Evolutionary conservation across 371 early-diverging fungal species (phyloP).

Genomic region (Syncephalis plumigaleata): DNA sequence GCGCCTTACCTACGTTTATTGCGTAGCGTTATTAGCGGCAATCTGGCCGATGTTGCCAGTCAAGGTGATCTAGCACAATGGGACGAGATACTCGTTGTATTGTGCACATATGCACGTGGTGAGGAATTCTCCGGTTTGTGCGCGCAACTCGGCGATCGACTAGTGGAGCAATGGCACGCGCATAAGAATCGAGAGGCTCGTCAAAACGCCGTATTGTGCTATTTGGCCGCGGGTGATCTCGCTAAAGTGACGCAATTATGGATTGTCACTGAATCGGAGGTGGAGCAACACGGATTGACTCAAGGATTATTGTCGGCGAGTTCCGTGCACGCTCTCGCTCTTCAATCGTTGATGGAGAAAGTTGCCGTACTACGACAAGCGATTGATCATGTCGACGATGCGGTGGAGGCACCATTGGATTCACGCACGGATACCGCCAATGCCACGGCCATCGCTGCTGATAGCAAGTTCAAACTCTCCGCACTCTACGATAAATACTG

Average conservation of each 20-base stretch:
- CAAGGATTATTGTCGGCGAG: slow-evolving; percentile 1
- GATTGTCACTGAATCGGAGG: slow-evolving; percentile 27
- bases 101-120: slow-evolving; percentile 79
- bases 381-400: slow-evolving; percentile 56
- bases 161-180: slow-evolving; percentile 27
- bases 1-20: slow-evolving; percentile 68
- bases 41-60: slow-evolving; percentile 63
- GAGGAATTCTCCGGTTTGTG: slow-evolving; percentile 54
- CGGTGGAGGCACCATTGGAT: slow-evolving; percentile 20
- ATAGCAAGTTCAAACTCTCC: slow-evolving; percentile 27
- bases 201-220: slow-evolving; percentile 71
- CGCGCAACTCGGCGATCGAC: slow-evolving; percentile 46
- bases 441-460: slow-evolving; percentile 9
- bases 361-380: slow-evolving; percentile 81
- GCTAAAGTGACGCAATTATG: slow-evolving; percentile 74
- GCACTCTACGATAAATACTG: slow-evolving; percentile 68
- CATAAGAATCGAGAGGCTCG: slow-evolving; percentile 13
- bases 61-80: slow-evolving; percentile 69
- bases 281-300: slow-evolving; percentile 3
- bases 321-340: slow-evolving; percentile 23
- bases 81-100: slow-evolving; percentile 75
- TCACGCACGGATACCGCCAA: slow-evolving; percentile 9
- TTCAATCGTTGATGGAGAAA: slow-evolving; percentile 79
- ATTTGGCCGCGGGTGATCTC: slow-evolving; percentile 75
- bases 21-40: slow-evolving; percentile 58